A percentile compares a stretch with the other conserved stretches of the same genome.
Evolutionary conservation across 345 rosid genomes (phyloP).

Genomic region (rapeseed (Brassica napus)): DNA sequence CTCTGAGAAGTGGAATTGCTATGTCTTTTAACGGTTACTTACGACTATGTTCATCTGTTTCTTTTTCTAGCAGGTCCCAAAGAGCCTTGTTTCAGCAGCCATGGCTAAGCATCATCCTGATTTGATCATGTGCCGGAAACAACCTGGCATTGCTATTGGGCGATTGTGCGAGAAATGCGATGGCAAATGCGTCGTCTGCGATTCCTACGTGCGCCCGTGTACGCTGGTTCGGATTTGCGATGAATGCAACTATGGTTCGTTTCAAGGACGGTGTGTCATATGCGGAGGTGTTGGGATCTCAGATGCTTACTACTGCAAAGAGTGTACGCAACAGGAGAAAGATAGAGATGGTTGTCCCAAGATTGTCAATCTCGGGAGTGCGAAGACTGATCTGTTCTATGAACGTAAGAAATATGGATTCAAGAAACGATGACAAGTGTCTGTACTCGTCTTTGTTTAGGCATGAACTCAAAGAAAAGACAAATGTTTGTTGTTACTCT

Average conservation of each 20-base stretch:
- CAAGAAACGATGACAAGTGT: slow-evolving; percentile 45
- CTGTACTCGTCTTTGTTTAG: slow-evolving; percentile 1
- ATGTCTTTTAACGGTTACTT: not conserved
- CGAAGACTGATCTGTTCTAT: slow-evolving; percentile 65
- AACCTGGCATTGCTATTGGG: slow-evolving; percentile 76
- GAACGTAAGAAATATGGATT: slow-evolving; percentile 70
- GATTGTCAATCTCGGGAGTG: slow-evolving; percentile 67
- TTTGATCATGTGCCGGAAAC: slow-evolving; percentile 74
- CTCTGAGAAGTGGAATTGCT: slow-evolving; percentile 5
- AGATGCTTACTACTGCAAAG: slow-evolving; percentile 75
- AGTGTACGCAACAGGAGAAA: slow-evolving; percentile 76
- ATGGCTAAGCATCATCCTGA: slow-evolving; percentile 85
- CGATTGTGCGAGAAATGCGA: slow-evolving; percentile 65
- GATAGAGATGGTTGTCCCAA: slow-evolving; percentile 70
- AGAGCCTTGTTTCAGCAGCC: not conserved
- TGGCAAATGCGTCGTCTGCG: slow-evolving; percentile 70
- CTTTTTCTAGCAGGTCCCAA: not conserved
- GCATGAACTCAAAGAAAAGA: not conserved
- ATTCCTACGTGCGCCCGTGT: slow-evolving; percentile 70
- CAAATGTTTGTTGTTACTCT: not conserved
- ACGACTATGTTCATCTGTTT: no score
- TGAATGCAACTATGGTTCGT: slow-evolving; percentile 73
- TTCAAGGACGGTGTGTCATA: slow-evolving; percentile 72
- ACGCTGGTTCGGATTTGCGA: slow-evolving; percentile 71
- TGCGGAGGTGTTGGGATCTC: slow-evolving; percentile 74